Base-by-base conservation (phyloP, 306 rosid species). In the Dalbergia oliveri region DNA sequence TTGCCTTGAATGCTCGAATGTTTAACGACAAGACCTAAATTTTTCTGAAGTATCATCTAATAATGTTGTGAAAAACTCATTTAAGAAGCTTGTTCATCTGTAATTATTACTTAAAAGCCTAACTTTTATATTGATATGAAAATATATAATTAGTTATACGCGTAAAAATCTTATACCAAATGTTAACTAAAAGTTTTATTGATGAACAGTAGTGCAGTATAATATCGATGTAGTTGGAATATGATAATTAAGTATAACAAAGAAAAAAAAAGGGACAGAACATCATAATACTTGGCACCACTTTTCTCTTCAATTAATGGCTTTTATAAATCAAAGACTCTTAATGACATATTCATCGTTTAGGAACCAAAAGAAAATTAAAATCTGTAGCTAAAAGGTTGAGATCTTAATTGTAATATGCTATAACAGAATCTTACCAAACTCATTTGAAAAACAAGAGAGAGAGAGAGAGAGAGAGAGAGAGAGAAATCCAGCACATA, bases 401-500 rank as follows among this genome's bases (percentile, higher is more conserved):
- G 1, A 34, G 39, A 2, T 71, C 54, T 35, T 33, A 13, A 47
- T 51, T 47, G 41, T 39, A 26, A 54, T 2, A 26, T 57, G 45
- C 14, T 34, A 47, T 34, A 34, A 82, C 23, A 11, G 13, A 66
- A 72, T 19, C 62, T 11, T 8, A n/a, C 5, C 23, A 21, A 21
- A 21, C 23, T 21, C 23, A 21, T 21, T 21, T 21, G 23, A 21
- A 21, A 21, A 21, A 21, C 23, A 21, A 37, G 53, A 47, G 31
- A 26, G 31, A 37, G 4, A n/a, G n/a, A n/a, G n/a, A n/a, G n/a
- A n/a, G n/a, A n/a, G n/a, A n/a, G n/a, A n/a, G n/a, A n/a, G n/a
- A 43, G 15, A 15, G 53, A 43, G 51, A 45, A 63, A n/a, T 51
- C 8, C 2, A 16, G 51, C 21, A 34, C 69, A 53, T 87, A 95